Evolutionary conservation across 331 rosid species (phyloP).

Genomic region (Quercus phellos): DNA sequence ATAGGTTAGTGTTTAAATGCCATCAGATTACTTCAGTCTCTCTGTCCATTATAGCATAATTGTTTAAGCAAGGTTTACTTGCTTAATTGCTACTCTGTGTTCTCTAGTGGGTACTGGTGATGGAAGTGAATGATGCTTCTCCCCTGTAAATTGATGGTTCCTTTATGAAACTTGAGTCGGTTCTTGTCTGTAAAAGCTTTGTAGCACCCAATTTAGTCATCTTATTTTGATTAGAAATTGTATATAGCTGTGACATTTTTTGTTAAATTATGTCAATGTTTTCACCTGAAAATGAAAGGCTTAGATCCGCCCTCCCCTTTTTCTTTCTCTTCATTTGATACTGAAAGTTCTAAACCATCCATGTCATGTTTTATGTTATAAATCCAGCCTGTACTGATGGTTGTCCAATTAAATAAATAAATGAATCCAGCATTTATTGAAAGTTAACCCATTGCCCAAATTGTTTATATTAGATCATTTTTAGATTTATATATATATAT

Average conservation of each 20-base stretch:
- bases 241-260: background rate
- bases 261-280: background rate
- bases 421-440: too few species aligned
- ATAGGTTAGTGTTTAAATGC: background rate
- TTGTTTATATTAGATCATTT: background rate
- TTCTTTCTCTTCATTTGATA: too few species aligned
- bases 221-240: background rate
- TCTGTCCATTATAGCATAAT: background rate
- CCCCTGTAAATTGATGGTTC: background rate
- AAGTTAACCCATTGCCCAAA: too few species aligned
- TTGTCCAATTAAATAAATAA: too few species aligned
- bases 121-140: conserved; percentile 1
- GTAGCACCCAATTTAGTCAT: background rate
- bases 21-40: conserved; percentile 1
- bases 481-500: background rate
- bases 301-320: too few species aligned
- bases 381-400: too few species aligned
- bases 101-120: background rate
- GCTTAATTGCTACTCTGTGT: background rate
- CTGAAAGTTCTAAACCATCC: too few species aligned
- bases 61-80: background rate
- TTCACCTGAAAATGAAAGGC: too few species aligned
- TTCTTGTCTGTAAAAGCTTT: background rate
- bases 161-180: conserved; percentile 1
- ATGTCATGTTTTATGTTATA: too few species aligned